Conservation (phyloP, 352 stramenopile species). For the Pythium grandisporangium region DNA sequence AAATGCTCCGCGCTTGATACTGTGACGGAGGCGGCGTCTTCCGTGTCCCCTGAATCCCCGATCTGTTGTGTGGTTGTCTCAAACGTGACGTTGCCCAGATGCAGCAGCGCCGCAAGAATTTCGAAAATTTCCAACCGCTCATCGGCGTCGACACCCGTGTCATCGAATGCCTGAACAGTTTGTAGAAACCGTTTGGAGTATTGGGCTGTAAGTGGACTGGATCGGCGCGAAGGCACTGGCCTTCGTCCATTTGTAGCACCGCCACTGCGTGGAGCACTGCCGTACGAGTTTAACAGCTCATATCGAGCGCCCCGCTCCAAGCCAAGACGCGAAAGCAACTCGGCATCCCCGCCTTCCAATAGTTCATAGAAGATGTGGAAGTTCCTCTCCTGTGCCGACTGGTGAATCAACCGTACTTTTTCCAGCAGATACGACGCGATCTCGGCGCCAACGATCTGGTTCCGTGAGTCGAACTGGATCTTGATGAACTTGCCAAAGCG, state of each 20-base stretch:
- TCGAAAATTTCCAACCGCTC: conserved; percentile 53
- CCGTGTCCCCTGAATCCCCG: conserved; percentile 10
- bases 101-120: conserved; percentile 87
- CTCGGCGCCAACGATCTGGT: conserved; percentile 87
- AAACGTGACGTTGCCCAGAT: conserved; percentile 95
- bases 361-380: conserved; percentile 97
- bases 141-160: conserved; percentile 45
- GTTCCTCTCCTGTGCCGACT: conserved; percentile 88
- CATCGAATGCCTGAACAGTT: conserved; percentile 67
- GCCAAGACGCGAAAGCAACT: conserved; percentile 50
- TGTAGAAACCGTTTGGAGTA: conserved; percentile 51
- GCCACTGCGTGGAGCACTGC: conserved; percentile 34
- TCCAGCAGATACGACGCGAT: conserved; percentile 96
- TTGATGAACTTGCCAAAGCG: conserved; percentile 97
- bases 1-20: conserved; percentile 32
- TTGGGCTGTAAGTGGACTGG: conserved; percentile 22
- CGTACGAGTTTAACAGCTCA: conserved; percentile 84
- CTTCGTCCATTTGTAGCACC: conserved; percentile 33
- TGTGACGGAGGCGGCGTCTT: conserved; percentile 44
- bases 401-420: conserved; percentile 93
- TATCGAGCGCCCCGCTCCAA: conserved; percentile 71
- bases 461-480: conserved; percentile 80
- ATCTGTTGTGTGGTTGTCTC: conserved; percentile 10
- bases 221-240: conserved; percentile 8
- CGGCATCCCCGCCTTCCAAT: conserved; percentile 64